Evolutionary conservation across 1,284 basidiomycete genomes (phyloP).

Genomic region (Sanguinoderma infundibulare): DNA sequence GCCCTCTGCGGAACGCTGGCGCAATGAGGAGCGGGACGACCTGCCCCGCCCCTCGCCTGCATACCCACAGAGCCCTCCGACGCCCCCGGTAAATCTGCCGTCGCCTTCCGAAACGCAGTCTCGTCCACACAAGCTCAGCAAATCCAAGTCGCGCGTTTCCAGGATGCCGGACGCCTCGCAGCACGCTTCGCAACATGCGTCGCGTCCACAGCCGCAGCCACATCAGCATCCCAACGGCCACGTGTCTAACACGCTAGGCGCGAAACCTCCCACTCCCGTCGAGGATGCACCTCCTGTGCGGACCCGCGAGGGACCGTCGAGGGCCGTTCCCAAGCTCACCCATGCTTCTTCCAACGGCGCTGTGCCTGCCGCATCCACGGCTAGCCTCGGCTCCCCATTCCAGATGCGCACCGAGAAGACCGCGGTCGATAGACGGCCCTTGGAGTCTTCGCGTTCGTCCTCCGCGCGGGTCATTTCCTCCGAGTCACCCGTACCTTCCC

Average conservation of each 20-base stretch:
- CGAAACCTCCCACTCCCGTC: constrained; percentile 21
- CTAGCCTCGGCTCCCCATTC: constrained; percentile 24
- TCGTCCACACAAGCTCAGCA: constrained; percentile 30
- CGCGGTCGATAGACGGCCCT: constrained; percentile 6
- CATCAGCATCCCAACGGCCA: not conserved
- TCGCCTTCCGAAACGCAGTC: constrained; percentile 17
- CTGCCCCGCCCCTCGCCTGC: constrained; percentile 10
- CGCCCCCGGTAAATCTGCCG: constrained; percentile 4
- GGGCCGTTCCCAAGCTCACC: not conserved
- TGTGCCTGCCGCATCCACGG: not conserved
- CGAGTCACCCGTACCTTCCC: constrained; percentile 23
- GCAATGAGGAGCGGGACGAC: constrained; percentile 1
- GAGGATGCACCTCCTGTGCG: constrained; percentile 14
- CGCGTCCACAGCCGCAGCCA: not conserved
- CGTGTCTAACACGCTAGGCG: constrained; percentile 12
- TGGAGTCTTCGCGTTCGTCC: constrained; percentile 15
- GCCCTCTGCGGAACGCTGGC: not conserved
- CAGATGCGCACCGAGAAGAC: constrained; percentile 20
- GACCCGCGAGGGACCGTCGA: constrained; percentile 10
- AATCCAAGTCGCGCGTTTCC: constrained; percentile 25
- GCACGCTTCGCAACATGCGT: not conserved
- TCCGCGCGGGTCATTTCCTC: constrained; percentile 22
- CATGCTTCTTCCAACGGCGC: not conserved
- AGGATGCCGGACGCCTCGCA: constrained; percentile 17
- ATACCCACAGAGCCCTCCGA: constrained; percentile 10